phyloP scores from a whole-genome alignment of 2,329 filamentous ascomycete species.

The Penicillium sumatraense region DNA sequence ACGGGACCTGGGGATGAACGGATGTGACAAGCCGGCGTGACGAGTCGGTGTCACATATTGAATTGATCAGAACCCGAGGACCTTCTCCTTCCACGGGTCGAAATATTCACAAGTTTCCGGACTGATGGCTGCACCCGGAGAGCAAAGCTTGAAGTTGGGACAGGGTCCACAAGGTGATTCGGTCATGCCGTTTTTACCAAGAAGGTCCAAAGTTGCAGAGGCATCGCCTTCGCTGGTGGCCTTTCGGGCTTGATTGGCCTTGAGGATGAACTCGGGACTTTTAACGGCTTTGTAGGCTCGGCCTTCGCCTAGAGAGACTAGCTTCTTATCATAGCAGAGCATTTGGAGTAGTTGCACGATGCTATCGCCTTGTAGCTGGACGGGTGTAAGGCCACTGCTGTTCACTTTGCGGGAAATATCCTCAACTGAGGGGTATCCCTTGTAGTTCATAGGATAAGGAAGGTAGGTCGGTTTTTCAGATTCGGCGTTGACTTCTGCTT shows the following conservation, averaged over 20 bases:
- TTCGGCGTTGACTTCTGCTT: constrained; percentile 35
- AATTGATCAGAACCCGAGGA: constrained; percentile 38
- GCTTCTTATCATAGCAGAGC: constrained; percentile 82
- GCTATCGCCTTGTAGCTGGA: constrained; percentile 71
- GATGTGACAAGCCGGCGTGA: not conserved
- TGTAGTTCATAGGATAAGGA: constrained; percentile 68
- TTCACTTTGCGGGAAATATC: constrained; percentile 78
- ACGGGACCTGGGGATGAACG: not conserved
- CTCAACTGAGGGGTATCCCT: constrained; percentile 77
- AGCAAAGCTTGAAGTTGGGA: constrained; percentile 90
- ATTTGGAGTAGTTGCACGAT: constrained; percentile 86
- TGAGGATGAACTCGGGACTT: constrained; percentile 43
- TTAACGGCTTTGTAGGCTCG: constrained; percentile 55
- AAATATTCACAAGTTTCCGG: constrained; percentile 93
- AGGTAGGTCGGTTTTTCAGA: constrained; percentile 44
- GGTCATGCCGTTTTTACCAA: constrained; percentile 74
- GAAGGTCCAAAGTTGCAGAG: constrained; percentile 42
- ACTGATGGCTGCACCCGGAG: constrained; percentile 87
- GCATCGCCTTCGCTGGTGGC: constrained; percentile 31
- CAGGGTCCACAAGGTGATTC: constrained; percentile 90
- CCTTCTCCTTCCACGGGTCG: constrained; percentile 72
- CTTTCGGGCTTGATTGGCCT: constrained; percentile 40
- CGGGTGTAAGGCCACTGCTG: constrained; percentile 70
- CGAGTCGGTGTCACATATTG: not conserved
- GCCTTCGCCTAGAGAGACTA: constrained; percentile 65